Evolutionary conservation across 2,329 filamentous ascomycete genomes (phyloP).

Genomic region (Phyllosticta citriasiana): DNA sequence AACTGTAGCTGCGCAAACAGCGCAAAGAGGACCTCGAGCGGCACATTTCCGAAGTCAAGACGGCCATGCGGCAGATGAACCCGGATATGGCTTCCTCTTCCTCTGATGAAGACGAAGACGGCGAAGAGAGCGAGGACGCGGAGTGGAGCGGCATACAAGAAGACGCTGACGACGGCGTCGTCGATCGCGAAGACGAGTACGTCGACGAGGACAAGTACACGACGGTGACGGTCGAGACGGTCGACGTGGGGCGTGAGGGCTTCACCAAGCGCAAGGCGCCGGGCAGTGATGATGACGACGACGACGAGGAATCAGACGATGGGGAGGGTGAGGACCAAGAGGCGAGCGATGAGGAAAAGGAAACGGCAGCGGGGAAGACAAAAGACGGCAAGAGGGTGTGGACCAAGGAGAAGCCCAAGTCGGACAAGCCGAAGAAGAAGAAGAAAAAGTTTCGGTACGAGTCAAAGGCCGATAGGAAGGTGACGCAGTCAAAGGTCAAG

Average conservation of each 20-base stretch:
- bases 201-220: slow-evolving; percentile 94
- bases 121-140: slow-evolving; percentile 27
- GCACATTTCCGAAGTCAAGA: slow-evolving; percentile 69
- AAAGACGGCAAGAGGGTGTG: slow-evolving; percentile 32
- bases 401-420: slow-evolving; percentile 45
- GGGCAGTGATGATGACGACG: slow-evolving; percentile 26
- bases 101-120: slow-evolving; percentile 28
- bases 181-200: slow-evolving; percentile 86
- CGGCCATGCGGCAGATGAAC: slow-evolving; percentile 54
- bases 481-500: slow-evolving; percentile 51
- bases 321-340: slow-evolving; percentile 14
- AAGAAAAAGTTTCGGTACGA: slow-evolving; percentile 93
- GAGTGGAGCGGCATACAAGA: slow-evolving; percentile 55
- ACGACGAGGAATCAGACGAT: slow-evolving; percentile 15
- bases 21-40: slow-evolving; percentile 71
- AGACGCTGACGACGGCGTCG: slow-evolving; percentile 38
- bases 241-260: slow-evolving; percentile 68
- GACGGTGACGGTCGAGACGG: slow-evolving; percentile 85
- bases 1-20: slow-evolving; percentile 64
- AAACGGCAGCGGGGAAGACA: slow-evolving; percentile 32
- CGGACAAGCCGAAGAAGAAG: slow-evolving; percentile 55
- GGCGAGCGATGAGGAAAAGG: slow-evolving; percentile 22
- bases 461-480: slow-evolving; percentile 68
- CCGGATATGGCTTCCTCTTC: slow-evolving; percentile 16
- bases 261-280: slow-evolving; percentile 47